A percentile compares a stretch with the other conserved stretches of the same genome.
These are phyloP conservation scores for Alternaria dauci DNA, from an alignment of 2,329 filamentous ascomycete species.

Conservation along the genomic window DNA sequence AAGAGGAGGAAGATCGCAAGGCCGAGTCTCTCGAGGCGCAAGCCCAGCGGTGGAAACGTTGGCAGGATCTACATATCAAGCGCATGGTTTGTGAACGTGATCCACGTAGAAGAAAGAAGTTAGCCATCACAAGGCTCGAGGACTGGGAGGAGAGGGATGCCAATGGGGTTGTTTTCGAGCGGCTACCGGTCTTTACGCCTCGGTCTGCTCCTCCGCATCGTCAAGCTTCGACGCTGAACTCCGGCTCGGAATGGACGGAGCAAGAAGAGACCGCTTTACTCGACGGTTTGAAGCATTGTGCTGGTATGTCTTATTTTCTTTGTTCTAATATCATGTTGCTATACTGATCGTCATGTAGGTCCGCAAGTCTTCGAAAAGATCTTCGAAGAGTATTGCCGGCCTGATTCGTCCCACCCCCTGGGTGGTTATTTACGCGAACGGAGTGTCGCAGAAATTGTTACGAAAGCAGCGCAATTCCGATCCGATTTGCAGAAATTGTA, in stretches of 20 bases:
- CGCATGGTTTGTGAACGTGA: slow-evolving; percentile 40
- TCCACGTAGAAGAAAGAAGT: slow-evolving; percentile 8
- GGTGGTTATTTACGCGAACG: slow-evolving; percentile 37
- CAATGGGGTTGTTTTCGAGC: slow-evolving; percentile 52
- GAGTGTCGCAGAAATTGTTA: slow-evolving; percentile 40
- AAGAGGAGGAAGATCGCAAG: slow-evolving; percentile 6
- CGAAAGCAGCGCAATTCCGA: slow-evolving; percentile 34
- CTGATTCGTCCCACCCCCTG: background rate
- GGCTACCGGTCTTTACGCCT: slow-evolving; percentile 49
- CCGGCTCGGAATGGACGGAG: slow-evolving; percentile 40
- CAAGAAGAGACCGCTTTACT: slow-evolving; percentile 45
- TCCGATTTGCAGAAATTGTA: slow-evolving; percentile 20
- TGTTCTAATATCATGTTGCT: background rate
- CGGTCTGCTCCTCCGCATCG: slow-evolving; percentile 35
- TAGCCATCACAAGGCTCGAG: slow-evolving; percentile 23
- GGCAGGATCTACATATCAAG: slow-evolving; percentile 40
- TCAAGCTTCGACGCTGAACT: slow-evolving; percentile 15
- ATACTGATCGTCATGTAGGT: slow-evolving; percentile 16
- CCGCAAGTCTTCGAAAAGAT: slow-evolving; percentile 40
- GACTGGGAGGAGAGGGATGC: slow-evolving; percentile 45
- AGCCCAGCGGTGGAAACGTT: slow-evolving; percentile 28
- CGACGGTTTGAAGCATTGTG: slow-evolving; percentile 35
- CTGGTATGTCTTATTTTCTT: slow-evolving; percentile 28
- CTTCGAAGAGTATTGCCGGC: slow-evolving; percentile 38
- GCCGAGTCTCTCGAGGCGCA: slow-evolving; percentile 2